phyloP scores from a whole-genome alignment of 1,284 basidiomycete species.

The Sporisorium iseilematis-ciliati region DNA sequence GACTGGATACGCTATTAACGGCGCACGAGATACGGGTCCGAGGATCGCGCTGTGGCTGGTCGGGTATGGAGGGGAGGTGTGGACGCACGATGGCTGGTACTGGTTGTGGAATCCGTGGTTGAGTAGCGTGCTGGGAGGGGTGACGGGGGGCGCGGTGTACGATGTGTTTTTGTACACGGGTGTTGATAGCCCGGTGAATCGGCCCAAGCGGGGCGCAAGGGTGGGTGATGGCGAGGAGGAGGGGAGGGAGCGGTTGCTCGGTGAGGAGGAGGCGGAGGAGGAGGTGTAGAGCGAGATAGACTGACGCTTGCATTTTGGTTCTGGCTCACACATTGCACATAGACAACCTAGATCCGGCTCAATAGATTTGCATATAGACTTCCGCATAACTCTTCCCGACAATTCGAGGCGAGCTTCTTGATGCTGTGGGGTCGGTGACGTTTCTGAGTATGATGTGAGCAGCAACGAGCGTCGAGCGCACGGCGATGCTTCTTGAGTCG shows the following conservation, averaged over 20 bases:
- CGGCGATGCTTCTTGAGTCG: no score
- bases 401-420: no score
- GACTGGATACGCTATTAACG: constrained; percentile 77
- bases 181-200: constrained; percentile 65
- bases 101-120: constrained; percentile 79
- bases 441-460: no score
- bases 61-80: constrained; percentile 74
- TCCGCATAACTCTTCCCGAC: no score
- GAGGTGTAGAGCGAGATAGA: constrained; percentile 7
- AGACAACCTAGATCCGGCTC: no score
- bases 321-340: no score
- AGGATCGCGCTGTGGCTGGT: constrained; percentile 76
- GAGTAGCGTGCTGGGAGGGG: constrained; percentile 63
- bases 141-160: constrained; percentile 67
- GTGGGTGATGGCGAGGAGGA: constrained; percentile 6
- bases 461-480: no score
- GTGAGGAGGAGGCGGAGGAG: not conserved
- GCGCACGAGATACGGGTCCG: constrained; percentile 78
- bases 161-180: constrained; percentile 70
- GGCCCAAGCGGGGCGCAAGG: constrained; percentile 15
- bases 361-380: no score
- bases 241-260: not conserved
- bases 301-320: no score
- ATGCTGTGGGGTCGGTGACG: no score
- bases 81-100: constrained; percentile 75